phyloP scores from a whole-genome alignment of 129 eudicot species.

The Deinandra increscens region DNA sequence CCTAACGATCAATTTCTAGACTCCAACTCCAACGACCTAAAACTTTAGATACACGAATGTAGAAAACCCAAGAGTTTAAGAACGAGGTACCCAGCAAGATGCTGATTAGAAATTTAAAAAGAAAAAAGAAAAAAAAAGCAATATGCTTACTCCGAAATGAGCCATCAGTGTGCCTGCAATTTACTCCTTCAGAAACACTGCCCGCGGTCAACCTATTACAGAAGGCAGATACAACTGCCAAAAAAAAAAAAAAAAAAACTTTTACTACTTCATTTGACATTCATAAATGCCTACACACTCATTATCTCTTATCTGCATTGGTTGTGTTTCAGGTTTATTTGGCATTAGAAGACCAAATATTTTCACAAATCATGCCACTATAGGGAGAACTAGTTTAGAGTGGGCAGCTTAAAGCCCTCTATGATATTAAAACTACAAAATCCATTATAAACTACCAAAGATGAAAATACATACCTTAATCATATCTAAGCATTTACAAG shows the following conservation, averaged over 20 bases:
- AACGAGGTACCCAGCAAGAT: background rate
- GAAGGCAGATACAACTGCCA: background rate
- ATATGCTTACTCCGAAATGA: background rate
- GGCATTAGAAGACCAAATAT: too few relatives aligned
- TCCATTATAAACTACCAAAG: constrained; percentile 16
- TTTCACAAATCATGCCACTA: too few relatives aligned
- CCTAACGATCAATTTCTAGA: background rate
- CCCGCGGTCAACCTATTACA: background rate
- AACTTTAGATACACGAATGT: too few relatives aligned
- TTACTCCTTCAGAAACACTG: constrained; percentile 2
- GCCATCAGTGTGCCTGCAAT: background rate
- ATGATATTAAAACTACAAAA: background rate
- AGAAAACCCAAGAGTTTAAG: background rate
- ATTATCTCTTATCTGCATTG: too few relatives aligned
- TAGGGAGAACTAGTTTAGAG: background rate
- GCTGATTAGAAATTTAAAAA: background rate
- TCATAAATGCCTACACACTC: background rate
- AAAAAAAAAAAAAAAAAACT: too few relatives aligned
- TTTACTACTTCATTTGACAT: background rate
- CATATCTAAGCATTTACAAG: constrained; percentile 39
- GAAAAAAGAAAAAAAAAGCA: background rate
- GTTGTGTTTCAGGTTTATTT: too few relatives aligned
- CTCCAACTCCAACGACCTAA: too few relatives aligned
- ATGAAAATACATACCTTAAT: constrained; percentile 25
- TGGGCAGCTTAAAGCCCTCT: background rate